Percentiles rank a stretch among this genome's conserved stretches.
Conservation (phyloP, 805 yeast genomes). For the Wickerhamiella vanderwaltii region DNA sequence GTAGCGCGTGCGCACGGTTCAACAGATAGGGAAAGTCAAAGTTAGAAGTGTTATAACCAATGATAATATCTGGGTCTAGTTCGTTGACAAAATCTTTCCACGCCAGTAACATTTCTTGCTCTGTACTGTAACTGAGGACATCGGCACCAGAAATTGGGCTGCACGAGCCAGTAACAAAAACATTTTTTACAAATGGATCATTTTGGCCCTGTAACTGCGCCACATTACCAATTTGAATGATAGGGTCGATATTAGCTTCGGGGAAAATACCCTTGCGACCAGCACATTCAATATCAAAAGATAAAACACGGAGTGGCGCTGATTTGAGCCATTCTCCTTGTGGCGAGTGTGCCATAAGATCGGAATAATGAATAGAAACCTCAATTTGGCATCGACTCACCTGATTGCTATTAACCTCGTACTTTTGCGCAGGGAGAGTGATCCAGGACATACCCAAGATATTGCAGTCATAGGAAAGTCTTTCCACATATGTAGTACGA, state of each 20-base stretch:
- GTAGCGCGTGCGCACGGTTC: conserved; percentile 71
- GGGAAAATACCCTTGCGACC: conserved; percentile 96
- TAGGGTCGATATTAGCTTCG: conserved; percentile 85
- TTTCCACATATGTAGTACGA: conserved; percentile 70
- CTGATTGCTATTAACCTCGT: conserved; percentile 24
- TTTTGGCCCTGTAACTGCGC: conserved; percentile 71
- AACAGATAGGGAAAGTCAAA: conserved; percentile 89
- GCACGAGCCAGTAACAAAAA: conserved; percentile 85
- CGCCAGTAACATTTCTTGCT: conserved; percentile 65
- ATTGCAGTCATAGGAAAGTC: conserved; percentile 85
- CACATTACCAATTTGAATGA: conserved; percentile 94
- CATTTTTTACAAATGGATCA: conserved; percentile 88
- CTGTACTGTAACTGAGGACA: conserved; percentile 61
- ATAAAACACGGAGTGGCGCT: conserved; percentile 86
- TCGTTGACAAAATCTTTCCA: conserved; percentile 81
- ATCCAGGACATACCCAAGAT: conserved; percentile 96
- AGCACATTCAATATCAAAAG: conserved; percentile 97
- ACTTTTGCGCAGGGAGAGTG: conserved; percentile 67
- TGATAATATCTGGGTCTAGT: conserved; percentile 90
- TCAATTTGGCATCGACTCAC: conserved; percentile 82
- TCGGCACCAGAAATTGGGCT: conserved; percentile 90
- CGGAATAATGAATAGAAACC: conserved; percentile 52
- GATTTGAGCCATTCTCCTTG: conserved; percentile 89
- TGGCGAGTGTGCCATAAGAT: conserved; percentile 66
- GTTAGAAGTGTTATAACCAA: conserved; percentile 90